phyloP scores from a whole-genome alignment of 2,329 filamentous ascomycete genomes.

The Cytospora mali region DNA sequence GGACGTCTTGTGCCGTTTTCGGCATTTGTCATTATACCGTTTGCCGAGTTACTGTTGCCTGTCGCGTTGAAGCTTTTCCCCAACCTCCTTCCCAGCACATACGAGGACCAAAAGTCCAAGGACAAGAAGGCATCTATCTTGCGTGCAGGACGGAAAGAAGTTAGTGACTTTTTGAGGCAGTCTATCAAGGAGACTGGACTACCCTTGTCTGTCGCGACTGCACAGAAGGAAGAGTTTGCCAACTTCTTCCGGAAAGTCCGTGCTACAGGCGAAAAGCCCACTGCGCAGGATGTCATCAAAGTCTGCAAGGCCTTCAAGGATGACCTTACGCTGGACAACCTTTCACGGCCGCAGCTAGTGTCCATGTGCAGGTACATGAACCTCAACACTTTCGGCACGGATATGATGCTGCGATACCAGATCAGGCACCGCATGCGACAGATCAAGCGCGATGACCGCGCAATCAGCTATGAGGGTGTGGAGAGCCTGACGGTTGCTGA shows the following conservation, averaged over 20 bases:
- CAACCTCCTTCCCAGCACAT: conserved; percentile 95
- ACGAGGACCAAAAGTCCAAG: conserved; percentile 87
- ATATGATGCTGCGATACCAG: conserved; percentile 97
- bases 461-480: conserved; percentile 91
- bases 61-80: conserved; percentile 94
- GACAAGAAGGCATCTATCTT: conserved; percentile 84
- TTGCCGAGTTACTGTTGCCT: conserved; percentile 89
- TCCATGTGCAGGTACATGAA: conserved; percentile 99
- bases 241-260: conserved; percentile 98
- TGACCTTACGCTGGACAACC: conserved; percentile 93
- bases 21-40: conserved; percentile 94
- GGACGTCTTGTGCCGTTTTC: conserved; percentile 93
- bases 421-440: conserved; percentile 97
- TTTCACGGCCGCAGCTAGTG: conserved; percentile 92
- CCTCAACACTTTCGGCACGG: conserved; percentile 93
- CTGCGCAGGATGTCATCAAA: conserved; percentile 90
- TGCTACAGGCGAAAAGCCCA: conserved; percentile 87
- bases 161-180: conserved; percentile 84
- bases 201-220: conserved; percentile 79
- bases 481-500: conserved; percentile 92
- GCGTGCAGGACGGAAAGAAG: conserved; percentile 86
- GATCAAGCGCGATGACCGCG: conserved; percentile 96
- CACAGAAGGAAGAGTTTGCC: conserved; percentile 90
- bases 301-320: conserved; percentile 99
- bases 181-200: conserved; percentile 93